Evolutionary conservation across 352 stramenopile genomes (phyloP).

Genomic region (Phytophthora cryptogea): DNA sequence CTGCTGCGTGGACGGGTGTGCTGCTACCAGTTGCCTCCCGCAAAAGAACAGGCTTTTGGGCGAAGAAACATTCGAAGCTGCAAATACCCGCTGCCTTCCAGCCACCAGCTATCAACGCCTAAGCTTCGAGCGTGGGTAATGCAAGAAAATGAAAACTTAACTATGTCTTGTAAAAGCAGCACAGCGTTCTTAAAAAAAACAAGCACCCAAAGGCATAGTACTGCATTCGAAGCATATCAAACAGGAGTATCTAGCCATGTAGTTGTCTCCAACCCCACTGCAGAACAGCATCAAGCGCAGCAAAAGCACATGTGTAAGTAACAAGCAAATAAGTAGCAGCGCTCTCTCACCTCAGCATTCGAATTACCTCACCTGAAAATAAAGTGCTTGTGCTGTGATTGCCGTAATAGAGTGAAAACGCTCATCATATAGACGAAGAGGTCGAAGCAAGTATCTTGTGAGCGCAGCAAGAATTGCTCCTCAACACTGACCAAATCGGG

Average conservation of each 20-base stretch:
- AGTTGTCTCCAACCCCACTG: neutral
- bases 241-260: neutral
- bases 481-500: constrained; percentile 5
- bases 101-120: constrained; percentile 42
- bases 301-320: constrained; percentile 17
- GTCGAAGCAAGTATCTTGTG: constrained; percentile 11
- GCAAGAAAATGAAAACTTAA: neutral
- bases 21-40: constrained; percentile 32
- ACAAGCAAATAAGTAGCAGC: neutral
- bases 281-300: neutral
- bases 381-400: constrained; percentile 6
- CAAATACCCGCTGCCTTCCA: constrained; percentile 54
- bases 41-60: constrained; percentile 55
- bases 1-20: constrained; percentile 54
- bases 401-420: constrained; percentile 10
- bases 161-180: constrained; percentile 2
- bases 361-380: constrained; percentile 17
- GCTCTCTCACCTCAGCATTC: neutral
- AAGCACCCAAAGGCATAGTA: neutral
- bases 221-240: neutral
- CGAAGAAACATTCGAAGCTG: constrained; percentile 62
- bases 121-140: constrained; percentile 4
- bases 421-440: constrained; percentile 31
- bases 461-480: constrained; percentile 15
- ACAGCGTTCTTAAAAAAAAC: neutral